Evolutionary conservation across 1,284 basidiomycete species (phyloP).

Genomic region (Sanghuangporus baumii): DNA sequence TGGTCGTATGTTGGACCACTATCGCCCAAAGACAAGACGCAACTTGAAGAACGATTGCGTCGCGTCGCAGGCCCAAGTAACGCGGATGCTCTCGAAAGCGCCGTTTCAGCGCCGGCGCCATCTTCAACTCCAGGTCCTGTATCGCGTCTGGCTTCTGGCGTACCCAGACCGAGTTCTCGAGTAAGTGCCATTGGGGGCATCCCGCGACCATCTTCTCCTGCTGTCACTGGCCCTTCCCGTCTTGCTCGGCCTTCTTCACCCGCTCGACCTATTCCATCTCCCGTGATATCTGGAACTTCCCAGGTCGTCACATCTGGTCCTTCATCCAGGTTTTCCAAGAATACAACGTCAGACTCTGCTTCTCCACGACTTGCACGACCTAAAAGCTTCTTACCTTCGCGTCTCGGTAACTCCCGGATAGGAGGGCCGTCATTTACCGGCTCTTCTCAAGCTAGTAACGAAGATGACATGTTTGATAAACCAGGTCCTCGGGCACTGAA

Average conservation of each 20-base stretch:
- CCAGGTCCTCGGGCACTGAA: constrained; percentile 20
- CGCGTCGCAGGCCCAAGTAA: constrained; percentile 65
- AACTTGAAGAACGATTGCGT: constrained; percentile 85
- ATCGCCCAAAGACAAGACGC: constrained; percentile 83
- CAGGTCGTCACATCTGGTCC: constrained; percentile 46
- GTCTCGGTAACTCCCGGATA: constrained; percentile 55
- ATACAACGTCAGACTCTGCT: constrained; percentile 29
- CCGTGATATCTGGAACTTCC: constrained; percentile 31
- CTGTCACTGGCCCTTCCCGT: constrained; percentile 44
- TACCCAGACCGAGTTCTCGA: constrained; percentile 40
- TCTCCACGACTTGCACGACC: constrained; percentile 47
- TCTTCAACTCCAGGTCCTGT: constrained; percentile 30
- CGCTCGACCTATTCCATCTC: constrained; percentile 40
- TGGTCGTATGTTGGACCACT: constrained; percentile 77
- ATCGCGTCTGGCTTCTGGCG: constrained; percentile 45
- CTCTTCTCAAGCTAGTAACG: constrained; percentile 1
- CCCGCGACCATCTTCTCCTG: constrained; percentile 62
- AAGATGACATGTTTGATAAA: constrained; percentile 6
- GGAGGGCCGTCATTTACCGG: constrained; percentile 28
- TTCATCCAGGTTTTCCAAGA: constrained; percentile 24
- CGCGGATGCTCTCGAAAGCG: constrained; percentile 31
- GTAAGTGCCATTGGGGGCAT: constrained; percentile 33
- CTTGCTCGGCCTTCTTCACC: constrained; percentile 62
- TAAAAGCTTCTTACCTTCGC: constrained; percentile 64
- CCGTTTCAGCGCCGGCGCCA: constrained; percentile 27